Evolutionary conservation across 2,329 filamentous ascomycete species (phyloP).

Genomic region (Curvularia hawaiiensis): DNA sequence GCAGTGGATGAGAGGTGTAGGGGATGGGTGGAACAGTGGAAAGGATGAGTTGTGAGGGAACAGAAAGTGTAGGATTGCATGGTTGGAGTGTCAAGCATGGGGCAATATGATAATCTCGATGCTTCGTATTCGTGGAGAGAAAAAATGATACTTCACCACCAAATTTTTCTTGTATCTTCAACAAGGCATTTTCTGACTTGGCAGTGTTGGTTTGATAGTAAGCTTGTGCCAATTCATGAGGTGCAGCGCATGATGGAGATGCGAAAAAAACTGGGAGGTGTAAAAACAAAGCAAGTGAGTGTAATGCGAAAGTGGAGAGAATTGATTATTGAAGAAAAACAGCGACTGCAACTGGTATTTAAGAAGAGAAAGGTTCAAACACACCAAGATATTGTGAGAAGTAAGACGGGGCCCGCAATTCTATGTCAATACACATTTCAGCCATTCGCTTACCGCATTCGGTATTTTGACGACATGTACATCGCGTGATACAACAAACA

Average conservation of each 20-base stretch:
- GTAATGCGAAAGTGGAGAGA: not conserved
- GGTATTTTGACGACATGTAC: not conserved
- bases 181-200: not conserved
- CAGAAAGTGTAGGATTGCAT: not conserved
- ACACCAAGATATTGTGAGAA: not conserved
- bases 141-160: not conserved
- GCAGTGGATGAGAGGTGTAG: slow-evolving; percentile 46
- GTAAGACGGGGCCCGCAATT: too few relatives aligned
- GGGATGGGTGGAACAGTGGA: slow-evolving; percentile 41
- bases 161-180: not conserved
- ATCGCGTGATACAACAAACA: not conserved
- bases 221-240: not conserved
- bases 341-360: not conserved
- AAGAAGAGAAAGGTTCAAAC: not conserved
- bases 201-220: not conserved
- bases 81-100: not conserved
- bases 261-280: not conserved
- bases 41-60: slow-evolving; percentile 20
- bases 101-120: too few relatives aligned
- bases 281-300: not conserved
- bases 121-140: too few relatives aligned
- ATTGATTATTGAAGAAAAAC: not conserved
- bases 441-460: not conserved
- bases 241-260: not conserved
- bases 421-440: too few relatives aligned